Evolutionary conservation across 2,329 filamentous ascomycete genomes (phyloP), one percentile per base, ranked within the genome.

Genomic region (Chrysoporthe cubensis): DNA sequence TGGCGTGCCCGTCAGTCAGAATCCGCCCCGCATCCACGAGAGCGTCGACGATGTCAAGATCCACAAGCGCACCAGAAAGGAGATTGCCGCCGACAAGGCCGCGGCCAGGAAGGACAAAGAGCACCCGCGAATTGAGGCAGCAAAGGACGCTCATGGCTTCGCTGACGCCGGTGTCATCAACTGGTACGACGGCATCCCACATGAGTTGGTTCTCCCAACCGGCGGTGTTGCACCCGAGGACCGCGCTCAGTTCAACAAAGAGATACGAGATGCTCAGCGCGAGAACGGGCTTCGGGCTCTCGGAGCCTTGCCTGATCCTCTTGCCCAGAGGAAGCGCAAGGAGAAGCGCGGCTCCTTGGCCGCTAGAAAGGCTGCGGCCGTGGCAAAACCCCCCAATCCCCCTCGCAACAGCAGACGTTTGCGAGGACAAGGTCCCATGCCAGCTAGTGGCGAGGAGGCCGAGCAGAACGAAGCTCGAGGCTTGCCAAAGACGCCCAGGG

Each of bases 211-310:
- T 5, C 37, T 60, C 13, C 57, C 57, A 13, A 37, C n/a, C 40
- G 57, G 34, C n/a, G 57, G 57, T 44, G 57, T 60, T 9, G 57
- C 57, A 16, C 40, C 57, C 9, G 40, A 26, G 13, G 57, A 60
- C 11, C 57, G 57, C n/a, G n/a, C 57, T 16, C 18, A 14, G n/a
- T 60, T 60, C 57, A 60, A 60, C 21, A 21, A 60, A 42, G 57
- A 60, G n/a, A 16, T 60, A n/a, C 57, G 40, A 16, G 57, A 42
- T 16, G n/a, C 37, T 16, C 40, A 60, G 32, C 57, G 40, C 37
- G 40, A 57, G 54, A 40, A 57, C 34, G 32, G 34, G 32, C 34
- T 57, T 6, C 32, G 5, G 54, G 32, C 54, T 40, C 32, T 57
- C 16, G 16, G 14, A n/a, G n/a, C 54, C 32, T 14, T 57, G 13